Base-by-base conservation (phyloP, 169 alveolate species). In the Babesia divergens region DNA sequence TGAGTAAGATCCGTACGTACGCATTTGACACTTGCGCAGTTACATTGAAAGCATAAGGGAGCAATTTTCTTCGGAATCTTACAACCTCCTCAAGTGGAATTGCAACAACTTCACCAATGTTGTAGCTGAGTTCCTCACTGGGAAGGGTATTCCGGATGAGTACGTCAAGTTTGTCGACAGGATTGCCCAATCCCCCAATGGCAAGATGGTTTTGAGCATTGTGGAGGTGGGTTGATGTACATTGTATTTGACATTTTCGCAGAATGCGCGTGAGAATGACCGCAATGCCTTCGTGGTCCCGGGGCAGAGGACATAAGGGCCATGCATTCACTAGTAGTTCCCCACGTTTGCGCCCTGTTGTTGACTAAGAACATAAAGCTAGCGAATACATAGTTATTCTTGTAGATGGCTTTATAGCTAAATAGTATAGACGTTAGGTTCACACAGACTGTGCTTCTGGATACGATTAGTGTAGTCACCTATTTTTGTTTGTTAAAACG, bases 71-170 rank as follows among this genome's bases (percentile, higher is more conserved):
- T 59, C 69, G 40, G 74, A 70, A 40, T 47, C 82, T 26, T 70
- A 70, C 51, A 18, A 55, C 43, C 70, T 70, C n/a, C 20, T 59
- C 18, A 22, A 34, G 9, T 70, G 82, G 82, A 70, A 70, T 29
- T 70, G 82, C 32, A 70, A 70, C 72, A 40, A 70, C 64, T 70
- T 70, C 60, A 40, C 74, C 4, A 70, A 70, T 51, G 16, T 34
- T 4, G 82, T 50, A 11, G 74, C 82, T n/a, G 82, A 70, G 7
- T 70, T 70, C 38, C 42, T 70, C 18, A 70, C 62, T 16, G 82
- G 82, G 34, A 62, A 29, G 16, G 82, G 82, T 16, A 70, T 70
- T 31, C 65, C 56, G 38, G 72, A 70, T 42, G 72, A 70, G 37
- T 70, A 70, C 58, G 55, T 62, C 16, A 50, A 35, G 40, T 37